Evolutionary conservation across 139 green algal species (phyloP).

Genomic region (Chlamydomonas applanata): DNA sequence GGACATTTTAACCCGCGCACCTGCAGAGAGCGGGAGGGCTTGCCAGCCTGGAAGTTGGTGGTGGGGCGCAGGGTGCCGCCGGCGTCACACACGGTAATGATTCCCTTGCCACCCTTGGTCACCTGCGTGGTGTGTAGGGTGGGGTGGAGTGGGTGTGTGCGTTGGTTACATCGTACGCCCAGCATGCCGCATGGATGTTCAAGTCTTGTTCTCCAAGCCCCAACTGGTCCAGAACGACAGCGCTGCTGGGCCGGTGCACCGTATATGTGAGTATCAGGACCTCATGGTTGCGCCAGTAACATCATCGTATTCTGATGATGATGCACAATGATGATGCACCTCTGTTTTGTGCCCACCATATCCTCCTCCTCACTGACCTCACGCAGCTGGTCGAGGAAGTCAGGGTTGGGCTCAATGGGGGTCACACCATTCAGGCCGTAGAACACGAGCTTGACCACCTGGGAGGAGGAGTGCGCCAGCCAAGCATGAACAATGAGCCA

Average conservation of each 20-base stretch:
- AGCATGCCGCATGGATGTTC: not conserved
- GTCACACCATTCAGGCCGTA: conserved; percentile 47
- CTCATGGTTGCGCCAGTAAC: no score
- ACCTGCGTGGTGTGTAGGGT: not conserved
- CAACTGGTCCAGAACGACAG: not conserved
- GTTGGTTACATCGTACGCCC: no score
- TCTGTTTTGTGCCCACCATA: no score
- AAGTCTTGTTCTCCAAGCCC: no score
- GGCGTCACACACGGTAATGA: conserved; percentile 47
- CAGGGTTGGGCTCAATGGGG: conserved; percentile 40
- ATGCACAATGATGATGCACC: no score
- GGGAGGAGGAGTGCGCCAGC: no score
- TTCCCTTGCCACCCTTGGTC: conserved; percentile 6
- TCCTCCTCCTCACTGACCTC: not conserved
- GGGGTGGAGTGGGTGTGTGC: not conserved
- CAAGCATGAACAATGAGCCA: no score
- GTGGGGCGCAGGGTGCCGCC: conserved; percentile 45
- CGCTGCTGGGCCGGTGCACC: no score
- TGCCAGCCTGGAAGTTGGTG: conserved; percentile 50
- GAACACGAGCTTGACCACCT: conserved; percentile 37
- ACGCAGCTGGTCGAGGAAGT: conserved; percentile 34
- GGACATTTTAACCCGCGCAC: no score
- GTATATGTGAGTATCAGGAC: no score
- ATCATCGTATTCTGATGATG: no score
- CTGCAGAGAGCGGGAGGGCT: conserved; percentile 48